Evolutionary conservation across 208 protist genomes (phyloP), one percentile per base, ranked within the genome.

Genomic region (Leishmania amazonensis): DNA sequence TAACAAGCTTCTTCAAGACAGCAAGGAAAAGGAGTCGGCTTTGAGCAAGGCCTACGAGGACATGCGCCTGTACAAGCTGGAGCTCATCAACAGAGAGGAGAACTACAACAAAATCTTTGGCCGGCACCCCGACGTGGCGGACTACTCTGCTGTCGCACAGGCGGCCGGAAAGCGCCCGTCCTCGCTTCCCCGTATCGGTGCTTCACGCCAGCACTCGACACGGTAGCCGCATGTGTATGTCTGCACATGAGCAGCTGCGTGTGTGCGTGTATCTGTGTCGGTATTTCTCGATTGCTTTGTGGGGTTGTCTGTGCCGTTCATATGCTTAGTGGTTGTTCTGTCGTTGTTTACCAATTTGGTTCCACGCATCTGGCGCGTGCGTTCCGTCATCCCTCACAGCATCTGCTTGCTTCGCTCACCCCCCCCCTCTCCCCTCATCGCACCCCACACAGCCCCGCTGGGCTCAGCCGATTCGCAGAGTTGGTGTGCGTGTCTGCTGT

Each of bases 81-180:
- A 99, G 81, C 93, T 99, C 35, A 85, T 97, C 64, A 99, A 99
- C 83, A 88, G 96, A 2, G 98, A 99, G 79, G 96, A 99, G 73
- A 99, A 95, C 80, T 99, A 98, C 89, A 98, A 98, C 83, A 98
- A 98, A 67, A 83, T 97, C 5, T 99, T 99, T 85, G 87, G 90
- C 13, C 79, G 98, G 40, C 83, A 88, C n/a, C 95, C 94, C 3
- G 81, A 81, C 35, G 84, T 93, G 19, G 88, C 88, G 7, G 88
- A 81, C 73, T 83, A 81, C 60, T 83, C 83, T 38, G 81, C 42
- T 4, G 62, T 80, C 0, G 62, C 83, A 24, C 81, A 85, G 76
- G 54, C 67, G 1, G 42, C 76, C 6, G 31, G 64, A 1, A 76
- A 83, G 62, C 60, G 53, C 24, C 60, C 28, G 40, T 70, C 67